Base-by-base conservation (phyloP, 1,284 basidiomycete species). In the Volvariella surrecta region DNA sequence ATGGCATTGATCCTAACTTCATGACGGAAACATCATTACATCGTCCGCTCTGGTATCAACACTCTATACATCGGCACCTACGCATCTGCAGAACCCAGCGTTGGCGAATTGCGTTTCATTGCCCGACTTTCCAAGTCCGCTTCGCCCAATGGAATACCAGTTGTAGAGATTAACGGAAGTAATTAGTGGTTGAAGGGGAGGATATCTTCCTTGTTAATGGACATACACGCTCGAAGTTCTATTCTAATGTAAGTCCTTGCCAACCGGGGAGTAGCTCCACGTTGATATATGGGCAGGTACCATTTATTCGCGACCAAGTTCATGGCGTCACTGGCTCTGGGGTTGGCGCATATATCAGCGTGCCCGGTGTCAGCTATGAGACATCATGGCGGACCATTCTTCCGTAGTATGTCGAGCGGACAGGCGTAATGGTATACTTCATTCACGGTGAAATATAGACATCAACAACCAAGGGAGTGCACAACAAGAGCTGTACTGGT, bases 51-150 rank as follows among this genome's bases (percentile, higher is more conserved):
- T 37, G 67, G 65, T 16, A 55, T 56, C 41, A 69, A 69, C 50
- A 68, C 66, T 3, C 40, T 70, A 11, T 70, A 67, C 49, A 64
- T 70, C 42, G 67, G 66, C 11, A 70, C 68, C 4, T 66, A 58
- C 48, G 64, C 64, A 8, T 64, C 67, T 7, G 65, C 66, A 11
- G 70, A 72, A 47, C 69, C 70, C 2, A 46, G 47, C 32, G 65
- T 74, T 17, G 71, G 71, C 24, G 71, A 73, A 49, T 58, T 73
- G 34, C 66, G 70, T 20, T 67, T 70, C 53, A 71, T 73, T 48
- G 69, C 70, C 11, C 68, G 71, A 24, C 59, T 74, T 20, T 62
- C 58, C n/a, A 67, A 64, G 43, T 56, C 64, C 3, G 54, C 58
- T 3, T 50, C 72, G 3, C 64, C 68, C 3, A 68, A 66, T 47